Conservation (phyloP, 2,329 filamentous ascomycete genomes). For the Stachybotrys elegans region DNA sequence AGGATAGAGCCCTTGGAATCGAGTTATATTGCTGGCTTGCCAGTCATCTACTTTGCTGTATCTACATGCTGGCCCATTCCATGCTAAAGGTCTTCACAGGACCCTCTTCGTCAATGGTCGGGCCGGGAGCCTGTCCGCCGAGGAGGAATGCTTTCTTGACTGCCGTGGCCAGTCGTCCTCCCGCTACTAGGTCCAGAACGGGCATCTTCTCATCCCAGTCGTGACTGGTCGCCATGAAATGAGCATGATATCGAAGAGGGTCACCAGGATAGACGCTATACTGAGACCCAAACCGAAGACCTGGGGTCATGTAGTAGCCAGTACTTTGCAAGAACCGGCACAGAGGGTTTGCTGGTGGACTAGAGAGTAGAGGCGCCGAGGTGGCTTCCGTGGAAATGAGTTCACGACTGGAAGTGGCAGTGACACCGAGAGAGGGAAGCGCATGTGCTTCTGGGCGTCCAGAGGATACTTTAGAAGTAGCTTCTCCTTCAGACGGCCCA, state of each 20-base stretch:
- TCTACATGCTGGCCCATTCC: constrained; percentile 90
- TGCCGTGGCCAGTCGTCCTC: constrained; percentile 82
- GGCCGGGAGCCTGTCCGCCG: constrained; percentile 56
- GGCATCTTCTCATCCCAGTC: constrained; percentile 86
- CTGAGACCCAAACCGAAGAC: constrained; percentile 87
- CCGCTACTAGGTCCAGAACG: constrained; percentile 78
- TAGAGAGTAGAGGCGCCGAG: too few species aligned
- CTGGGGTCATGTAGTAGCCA: constrained; percentile 85
- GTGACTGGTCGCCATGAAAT: constrained; percentile 81
- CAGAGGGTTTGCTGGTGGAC: constrained; percentile 54
- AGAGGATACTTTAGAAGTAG: too few species aligned
- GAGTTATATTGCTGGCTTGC: too few species aligned
- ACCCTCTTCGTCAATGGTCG: too few species aligned
- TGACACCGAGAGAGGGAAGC: constrained; percentile 22
- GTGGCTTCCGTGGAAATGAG: constrained; percentile 20
- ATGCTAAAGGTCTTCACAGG: constrained; percentile 72
- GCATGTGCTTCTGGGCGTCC: too few species aligned
- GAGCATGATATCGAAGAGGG: constrained; percentile 88
- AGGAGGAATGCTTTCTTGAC: constrained; percentile 95
- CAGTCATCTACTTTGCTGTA: too few species aligned
- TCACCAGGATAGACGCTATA: constrained; percentile 96
- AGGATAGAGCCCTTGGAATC: too few species aligned
- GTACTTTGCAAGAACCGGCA: constrained; percentile 74
- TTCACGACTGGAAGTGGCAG: constrained; percentile 28
- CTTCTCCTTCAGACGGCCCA: too few species aligned